Percentiles rank a stretch among this genome's conserved stretches.
These are phyloP conservation scores for Clausena lansium DNA, from an alignment of 345 rosid species.

Conservation along the genomic window DNA sequence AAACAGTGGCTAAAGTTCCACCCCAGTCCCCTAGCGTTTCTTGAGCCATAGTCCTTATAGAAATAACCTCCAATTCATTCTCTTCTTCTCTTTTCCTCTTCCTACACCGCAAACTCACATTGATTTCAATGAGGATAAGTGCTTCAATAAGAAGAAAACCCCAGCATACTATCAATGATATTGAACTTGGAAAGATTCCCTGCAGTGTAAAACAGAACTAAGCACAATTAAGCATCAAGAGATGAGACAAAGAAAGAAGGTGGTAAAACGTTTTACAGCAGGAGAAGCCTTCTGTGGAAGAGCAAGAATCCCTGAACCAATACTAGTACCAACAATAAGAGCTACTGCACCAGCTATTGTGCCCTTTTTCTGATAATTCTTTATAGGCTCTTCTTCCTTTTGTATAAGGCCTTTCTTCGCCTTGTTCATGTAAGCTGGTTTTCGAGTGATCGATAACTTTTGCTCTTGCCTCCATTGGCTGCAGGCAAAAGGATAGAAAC, in stretches of 20 bases:
- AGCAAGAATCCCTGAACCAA: conserved; percentile 64
- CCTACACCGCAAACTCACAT: conserved; percentile 36
- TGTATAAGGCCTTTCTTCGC: conserved; percentile 18
- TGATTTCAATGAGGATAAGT: conserved; percentile 54
- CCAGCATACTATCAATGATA: conserved; percentile 49
- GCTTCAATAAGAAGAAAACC: conserved; percentile 59
- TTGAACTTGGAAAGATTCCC: conserved; percentile 66
- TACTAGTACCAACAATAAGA: conserved; percentile 58
- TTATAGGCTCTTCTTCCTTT: conserved; percentile 3
- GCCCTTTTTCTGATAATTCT: conserved; percentile 38
- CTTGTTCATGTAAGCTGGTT: conserved; percentile 1
- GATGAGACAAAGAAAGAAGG: neutral
- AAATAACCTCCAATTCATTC: conserved; percentile 44
- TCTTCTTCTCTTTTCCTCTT: conserved; percentile 29
- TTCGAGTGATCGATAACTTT: conserved; percentile 5
- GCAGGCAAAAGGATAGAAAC: conserved; percentile 5
- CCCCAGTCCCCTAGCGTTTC: conserved; percentile 61
- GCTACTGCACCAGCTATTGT: conserved; percentile 58
- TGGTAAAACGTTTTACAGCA: conserved; percentile 38
- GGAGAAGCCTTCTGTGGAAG: conserved; percentile 59
- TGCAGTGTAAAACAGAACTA: conserved; percentile 15
- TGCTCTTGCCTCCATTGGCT: conserved; percentile 26
- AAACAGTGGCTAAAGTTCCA: conserved; percentile 44
- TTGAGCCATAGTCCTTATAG: conserved; percentile 65
- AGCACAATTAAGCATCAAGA: neutral